Conservation (phyloP, 768 basidiomycete genomes). For the Macrolepiota fuliginosa region DNA sequence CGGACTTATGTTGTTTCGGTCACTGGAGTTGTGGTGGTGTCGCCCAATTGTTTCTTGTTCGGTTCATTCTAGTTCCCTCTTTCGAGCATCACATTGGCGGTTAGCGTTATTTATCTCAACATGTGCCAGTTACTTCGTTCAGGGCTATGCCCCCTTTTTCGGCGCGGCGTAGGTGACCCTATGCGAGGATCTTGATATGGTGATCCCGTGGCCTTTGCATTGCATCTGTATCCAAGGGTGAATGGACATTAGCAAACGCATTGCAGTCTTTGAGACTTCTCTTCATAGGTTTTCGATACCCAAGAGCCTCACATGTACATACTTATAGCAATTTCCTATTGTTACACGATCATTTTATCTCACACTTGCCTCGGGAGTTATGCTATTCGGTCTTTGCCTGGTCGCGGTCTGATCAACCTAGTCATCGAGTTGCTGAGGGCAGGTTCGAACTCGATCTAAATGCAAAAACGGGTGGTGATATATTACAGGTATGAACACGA, state of each 20-base stretch:
- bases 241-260: too few species aligned
- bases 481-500: constrained; percentile 8
- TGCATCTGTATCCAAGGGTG: not conserved
- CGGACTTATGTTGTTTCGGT: not conserved
- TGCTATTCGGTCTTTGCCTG: not conserved
- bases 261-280: too few species aligned
- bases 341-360: too few species aligned
- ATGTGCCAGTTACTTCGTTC: not conserved
- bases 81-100: not conserved
- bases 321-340: too few species aligned
- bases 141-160: not conserved
- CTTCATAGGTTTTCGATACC: too few species aligned
- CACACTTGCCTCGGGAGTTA: too few species aligned
- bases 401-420: not conserved
- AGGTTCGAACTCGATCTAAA: too few species aligned
- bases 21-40: not conserved
- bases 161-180: not conserved
- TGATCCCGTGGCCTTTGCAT: not conserved
- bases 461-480: constrained; percentile 1
- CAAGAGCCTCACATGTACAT: too few species aligned
- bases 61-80: not conserved
- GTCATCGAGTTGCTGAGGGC: not conserved
- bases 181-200: not conserved
- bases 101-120: not conserved
- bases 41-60: not conserved